Evolutionary conservation across 2,329 filamentous ascomycete species (phyloP).

Genomic region (Diatrype stigma): DNA sequence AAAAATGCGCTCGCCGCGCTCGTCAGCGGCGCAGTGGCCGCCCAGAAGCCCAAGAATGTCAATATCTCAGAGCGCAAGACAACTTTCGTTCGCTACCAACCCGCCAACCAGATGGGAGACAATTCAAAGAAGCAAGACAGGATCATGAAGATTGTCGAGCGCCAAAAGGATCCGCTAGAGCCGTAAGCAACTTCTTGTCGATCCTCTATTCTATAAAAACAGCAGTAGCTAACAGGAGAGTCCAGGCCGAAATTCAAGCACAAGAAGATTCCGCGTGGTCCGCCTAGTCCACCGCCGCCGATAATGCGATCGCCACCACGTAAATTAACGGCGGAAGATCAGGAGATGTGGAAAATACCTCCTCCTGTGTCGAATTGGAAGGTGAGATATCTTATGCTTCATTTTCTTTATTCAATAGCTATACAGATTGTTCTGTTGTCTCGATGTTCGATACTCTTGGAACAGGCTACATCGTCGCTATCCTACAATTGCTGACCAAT

Average conservation of each 20-base stretch:
- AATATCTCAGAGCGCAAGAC: slow-evolving; percentile 76
- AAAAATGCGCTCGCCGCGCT: slow-evolving; percentile 79
- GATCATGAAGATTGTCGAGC: slow-evolving; percentile 97
- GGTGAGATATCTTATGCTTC: not conserved
- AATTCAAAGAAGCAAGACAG: slow-evolving; percentile 83
- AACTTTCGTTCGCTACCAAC: slow-evolving; percentile 93
- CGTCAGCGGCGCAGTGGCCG: slow-evolving; percentile 78
- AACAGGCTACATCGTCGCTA: too few relatives aligned
- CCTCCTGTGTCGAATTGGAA: slow-evolving; percentile 98
- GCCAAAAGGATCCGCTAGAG: slow-evolving; percentile 79
- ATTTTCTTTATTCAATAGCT: too few relatives aligned
- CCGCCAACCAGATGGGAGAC: slow-evolving; percentile 93
- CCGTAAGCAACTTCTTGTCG: not conserved
- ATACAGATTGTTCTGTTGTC: too few relatives aligned
- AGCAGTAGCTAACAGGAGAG: slow-evolving; percentile 5
- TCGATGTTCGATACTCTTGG: too few relatives aligned
- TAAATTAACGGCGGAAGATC: slow-evolving; percentile 93
- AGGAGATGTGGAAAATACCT: slow-evolving; percentile 87
- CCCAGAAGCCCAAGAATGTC: slow-evolving; percentile 95
- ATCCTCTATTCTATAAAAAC: not conserved
- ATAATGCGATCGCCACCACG: slow-evolving; percentile 92
- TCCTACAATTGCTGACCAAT: not conserved
- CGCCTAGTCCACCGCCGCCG: slow-evolving; percentile 86
- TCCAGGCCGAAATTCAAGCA: slow-evolving; percentile 91
- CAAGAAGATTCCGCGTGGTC: slow-evolving; percentile 93